Conservation (phyloP, 352 stramenopile species). For the Pythium oligandrum region DNA sequence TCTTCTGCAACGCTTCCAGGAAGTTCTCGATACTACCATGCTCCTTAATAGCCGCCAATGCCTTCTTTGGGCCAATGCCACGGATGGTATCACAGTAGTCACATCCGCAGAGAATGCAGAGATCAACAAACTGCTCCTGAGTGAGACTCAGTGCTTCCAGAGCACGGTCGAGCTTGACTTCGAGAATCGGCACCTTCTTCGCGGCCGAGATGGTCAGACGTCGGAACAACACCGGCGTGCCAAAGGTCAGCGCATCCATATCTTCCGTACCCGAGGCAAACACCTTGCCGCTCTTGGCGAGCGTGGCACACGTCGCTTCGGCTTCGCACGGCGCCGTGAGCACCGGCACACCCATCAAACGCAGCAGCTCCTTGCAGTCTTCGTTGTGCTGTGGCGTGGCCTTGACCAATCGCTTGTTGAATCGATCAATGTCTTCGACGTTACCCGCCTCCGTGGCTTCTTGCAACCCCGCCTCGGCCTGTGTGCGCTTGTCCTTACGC, state of each 20-base stretch:
- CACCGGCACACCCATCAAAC: conserved; percentile 96
- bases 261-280: conserved; percentile 97
- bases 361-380: conserved; percentile 91
- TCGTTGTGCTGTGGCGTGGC: conserved; percentile 91
- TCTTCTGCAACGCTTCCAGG: conserved; percentile 87
- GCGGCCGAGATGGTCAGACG: conserved; percentile 84
- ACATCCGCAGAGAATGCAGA: conserved; percentile 98
- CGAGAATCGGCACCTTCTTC: conserved; percentile 89
- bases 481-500: conserved; percentile 85
- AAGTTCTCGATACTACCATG: conserved; percentile 95
- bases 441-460: conserved; percentile 81
- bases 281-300: conserved; percentile 91
- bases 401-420: conserved; percentile 89
- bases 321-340: conserved; percentile 97
- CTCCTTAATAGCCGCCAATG: conserved; percentile 95
- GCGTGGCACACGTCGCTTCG: conserved; percentile 95
- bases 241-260: conserved; percentile 99
- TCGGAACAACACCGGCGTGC: conserved; percentile 93
- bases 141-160: conserved; percentile 92
- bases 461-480: conserved; percentile 84
- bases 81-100: conserved; percentile 99
- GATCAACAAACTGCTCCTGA: conserved; percentile 96
- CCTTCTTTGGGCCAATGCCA: conserved; percentile 97
- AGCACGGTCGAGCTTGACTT: conserved; percentile 89
- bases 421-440: conserved; percentile 91